These are phyloP conservation scores for Boletus fagicola DNA, from an alignment of 768 basidiomycete genomes.

Conservation along the genomic window DNA sequence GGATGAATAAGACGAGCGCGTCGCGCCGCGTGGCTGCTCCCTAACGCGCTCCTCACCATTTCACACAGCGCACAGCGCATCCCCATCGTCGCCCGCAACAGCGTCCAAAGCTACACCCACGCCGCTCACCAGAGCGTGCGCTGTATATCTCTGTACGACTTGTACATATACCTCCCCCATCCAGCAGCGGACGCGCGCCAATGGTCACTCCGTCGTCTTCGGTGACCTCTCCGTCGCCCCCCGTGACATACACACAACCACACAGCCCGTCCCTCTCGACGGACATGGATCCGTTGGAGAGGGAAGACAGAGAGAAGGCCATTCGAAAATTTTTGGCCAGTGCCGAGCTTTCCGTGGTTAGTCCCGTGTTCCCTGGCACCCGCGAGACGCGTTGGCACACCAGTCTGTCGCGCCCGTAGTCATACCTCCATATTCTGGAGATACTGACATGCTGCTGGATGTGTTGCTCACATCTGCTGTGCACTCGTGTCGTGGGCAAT, in stretches of 20 bases:
- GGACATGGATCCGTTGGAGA: conserved; percentile 44
- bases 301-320: conserved; percentile 62
- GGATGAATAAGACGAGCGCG: conserved; percentile 39
- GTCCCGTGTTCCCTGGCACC: conserved; percentile 37
- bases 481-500: conserved; percentile 10
- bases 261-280: conserved; percentile 39
- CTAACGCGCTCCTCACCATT: conserved; percentile 39
- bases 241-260: conserved; percentile 57
- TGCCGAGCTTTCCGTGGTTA: conserved; percentile 78
- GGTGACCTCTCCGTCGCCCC: conserved; percentile 79
- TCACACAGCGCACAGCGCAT: conserved; percentile 39
- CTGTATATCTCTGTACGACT: conserved; percentile 17
- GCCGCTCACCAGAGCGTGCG: conserved; percentile 9
- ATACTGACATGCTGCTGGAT: conserved; percentile 2
- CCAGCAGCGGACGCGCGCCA: conserved; percentile 29
- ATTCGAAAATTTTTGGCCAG: conserved; percentile 75
- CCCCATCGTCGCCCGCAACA: conserved; percentile 32
- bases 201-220: conserved; percentile 84
- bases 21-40: conserved; percentile 37
- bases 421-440: conserved; percentile 2
- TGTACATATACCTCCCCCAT: conserved; percentile 17
- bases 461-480: not conserved
- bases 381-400: conserved; percentile 48
- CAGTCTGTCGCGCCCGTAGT: conserved; percentile 23
- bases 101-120: conserved; percentile 23